A percentile compares a stretch with the other conserved stretches of the same genome.
Evolutionary conservation across 73 alveolate genomes (phyloP).

Genomic region (Paramecium pentaurelia): DNA sequence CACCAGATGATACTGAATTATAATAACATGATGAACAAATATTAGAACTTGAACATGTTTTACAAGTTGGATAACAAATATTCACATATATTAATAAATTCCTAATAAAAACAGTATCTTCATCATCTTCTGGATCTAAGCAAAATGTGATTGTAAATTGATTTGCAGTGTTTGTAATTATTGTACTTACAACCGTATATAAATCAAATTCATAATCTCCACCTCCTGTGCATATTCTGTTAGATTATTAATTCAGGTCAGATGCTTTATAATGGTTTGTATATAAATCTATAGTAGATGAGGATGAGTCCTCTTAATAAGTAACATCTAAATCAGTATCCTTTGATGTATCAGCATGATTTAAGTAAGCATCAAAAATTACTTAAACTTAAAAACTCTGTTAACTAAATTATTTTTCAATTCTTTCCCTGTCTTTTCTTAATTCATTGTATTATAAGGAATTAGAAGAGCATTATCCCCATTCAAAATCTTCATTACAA

Average conservation of each 20-base stretch:
- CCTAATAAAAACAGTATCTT: background rate
- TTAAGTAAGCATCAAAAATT: background rate
- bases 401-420: background rate
- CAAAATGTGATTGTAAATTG: background rate
- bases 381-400: background rate
- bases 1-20: background rate
- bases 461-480: background rate
- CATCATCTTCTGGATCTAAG: background rate
- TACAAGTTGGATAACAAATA: background rate
- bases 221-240: background rate
- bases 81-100: background rate
- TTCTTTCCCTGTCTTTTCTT: background rate
- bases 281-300: background rate
- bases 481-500: background rate
- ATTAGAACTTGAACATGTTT: background rate
- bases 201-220: background rate
- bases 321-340: background rate
- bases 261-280: background rate
- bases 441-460: background rate
- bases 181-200: background rate
- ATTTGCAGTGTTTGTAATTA: background rate
- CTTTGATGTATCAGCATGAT: background rate
- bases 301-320: background rate
- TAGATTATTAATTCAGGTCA: background rate
- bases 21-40: background rate